phyloP scores from a whole-genome alignment of 805 yeast species.

The Sugiyamaella smithiae region DNA sequence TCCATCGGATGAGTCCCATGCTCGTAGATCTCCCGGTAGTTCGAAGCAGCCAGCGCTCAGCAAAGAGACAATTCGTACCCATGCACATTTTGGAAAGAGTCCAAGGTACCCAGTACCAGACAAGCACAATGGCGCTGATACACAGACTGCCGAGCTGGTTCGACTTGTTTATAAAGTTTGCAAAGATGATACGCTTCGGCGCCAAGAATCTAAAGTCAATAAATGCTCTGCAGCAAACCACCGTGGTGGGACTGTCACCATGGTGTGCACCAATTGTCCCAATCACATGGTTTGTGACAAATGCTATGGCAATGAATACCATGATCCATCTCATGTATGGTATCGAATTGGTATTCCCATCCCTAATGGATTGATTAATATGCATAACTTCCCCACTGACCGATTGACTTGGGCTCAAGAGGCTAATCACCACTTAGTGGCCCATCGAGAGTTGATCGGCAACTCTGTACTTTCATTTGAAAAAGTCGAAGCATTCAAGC shows the following conservation, averaged over 20 bases:
- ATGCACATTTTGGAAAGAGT: not conserved
- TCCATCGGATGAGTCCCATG: too few species aligned
- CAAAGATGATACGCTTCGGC: slow-evolving; percentile 22
- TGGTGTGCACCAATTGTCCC: slow-evolving; percentile 49
- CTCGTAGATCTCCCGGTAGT: too few species aligned
- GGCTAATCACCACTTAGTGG: slow-evolving; percentile 5
- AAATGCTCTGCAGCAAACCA: slow-evolving; percentile 28
- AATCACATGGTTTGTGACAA: slow-evolving; percentile 52
- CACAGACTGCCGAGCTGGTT: slow-evolving; percentile 19
- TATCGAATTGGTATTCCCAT: slow-evolving; percentile 30
- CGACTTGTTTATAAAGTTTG: slow-evolving; percentile 24
- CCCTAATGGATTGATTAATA: slow-evolving; percentile 18
- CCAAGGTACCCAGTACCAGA: not conserved
- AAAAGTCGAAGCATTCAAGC: slow-evolving; percentile 11
- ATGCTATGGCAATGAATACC: slow-evolving; percentile 35
- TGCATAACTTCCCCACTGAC: slow-evolving; percentile 1
- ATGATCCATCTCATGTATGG: slow-evolving; percentile 26
- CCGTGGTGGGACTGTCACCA: slow-evolving; percentile 48
- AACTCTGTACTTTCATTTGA: slow-evolving; percentile 10
- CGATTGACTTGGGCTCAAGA: slow-evolving; percentile 17
- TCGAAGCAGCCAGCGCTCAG: not conserved
- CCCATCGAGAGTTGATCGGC: not conserved
- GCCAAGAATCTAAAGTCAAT: slow-evolving; percentile 32
- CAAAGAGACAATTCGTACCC: not conserved
- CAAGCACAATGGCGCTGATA: not conserved